Conservation (phyloP, 108 stramenopile species). For the Skeletonema grethae region DNA sequence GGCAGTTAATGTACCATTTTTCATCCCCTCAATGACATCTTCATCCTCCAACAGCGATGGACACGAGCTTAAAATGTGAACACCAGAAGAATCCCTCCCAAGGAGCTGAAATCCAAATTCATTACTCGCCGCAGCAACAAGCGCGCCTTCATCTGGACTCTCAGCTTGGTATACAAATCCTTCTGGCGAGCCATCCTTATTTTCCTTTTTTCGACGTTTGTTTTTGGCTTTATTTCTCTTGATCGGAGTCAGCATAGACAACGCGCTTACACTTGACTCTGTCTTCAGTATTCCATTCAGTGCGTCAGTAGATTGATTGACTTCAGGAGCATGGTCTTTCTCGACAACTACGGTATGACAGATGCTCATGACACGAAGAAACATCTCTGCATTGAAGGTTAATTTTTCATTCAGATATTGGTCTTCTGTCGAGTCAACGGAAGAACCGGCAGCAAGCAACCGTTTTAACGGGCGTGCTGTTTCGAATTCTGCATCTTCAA, state of each 20-base stretch:
- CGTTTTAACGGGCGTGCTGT: conserved; percentile 56
- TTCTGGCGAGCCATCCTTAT: conserved; percentile 75
- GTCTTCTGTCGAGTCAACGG: not conserved
- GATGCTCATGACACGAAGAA: conserved; percentile 85
- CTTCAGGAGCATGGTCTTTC: conserved; percentile 66
- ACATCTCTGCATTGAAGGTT: conserved; percentile 90
- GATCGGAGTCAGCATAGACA: not conserved
- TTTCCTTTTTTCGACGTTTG: conserved; percentile 30
- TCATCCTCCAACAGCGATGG: conserved; percentile 67
- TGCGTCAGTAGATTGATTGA: not conserved
- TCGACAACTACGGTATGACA: conserved; percentile 94
- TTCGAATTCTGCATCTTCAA: conserved; percentile 25
- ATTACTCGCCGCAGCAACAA: conserved; percentile 81
- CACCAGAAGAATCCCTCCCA: conserved; percentile 75
- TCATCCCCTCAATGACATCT: conserved; percentile 52
- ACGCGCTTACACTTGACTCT: not conserved
- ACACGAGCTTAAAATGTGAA: conserved; percentile 58
- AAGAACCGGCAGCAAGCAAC: conserved; percentile 57
- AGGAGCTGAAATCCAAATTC: conserved; percentile 82
- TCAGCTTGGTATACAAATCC: conserved; percentile 90
- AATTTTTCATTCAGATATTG: conserved; percentile 22
- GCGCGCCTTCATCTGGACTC: conserved; percentile 91
- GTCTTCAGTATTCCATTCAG: not conserved
- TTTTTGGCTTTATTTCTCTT: conserved; percentile 24
- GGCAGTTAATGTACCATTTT: conserved; percentile 52